phyloP scores from a whole-genome alignment of 768 basidiomycete genomes.

The Termitomyces sp. region DNA sequence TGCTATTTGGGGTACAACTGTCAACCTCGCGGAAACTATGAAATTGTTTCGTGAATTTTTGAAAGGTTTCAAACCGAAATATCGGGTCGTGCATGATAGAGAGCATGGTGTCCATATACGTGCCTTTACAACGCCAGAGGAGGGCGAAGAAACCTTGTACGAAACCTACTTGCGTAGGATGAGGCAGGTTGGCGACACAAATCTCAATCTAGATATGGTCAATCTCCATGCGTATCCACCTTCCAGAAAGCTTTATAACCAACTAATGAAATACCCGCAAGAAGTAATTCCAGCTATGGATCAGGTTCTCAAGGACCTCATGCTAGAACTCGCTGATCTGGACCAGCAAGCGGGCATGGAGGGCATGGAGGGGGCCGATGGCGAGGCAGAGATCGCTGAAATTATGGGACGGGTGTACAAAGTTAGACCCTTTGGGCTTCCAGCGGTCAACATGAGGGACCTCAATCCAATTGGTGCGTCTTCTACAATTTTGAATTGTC shows the following conservation, averaged over 20 bases:
- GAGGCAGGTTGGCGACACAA: conserved; percentile 88
- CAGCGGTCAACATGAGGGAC: conserved; percentile 87
- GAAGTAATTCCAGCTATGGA: conserved; percentile 98
- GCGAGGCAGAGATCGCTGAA: conserved; percentile 83
- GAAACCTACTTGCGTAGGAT: conserved; percentile 78
- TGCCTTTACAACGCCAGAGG: conserved; percentile 51
- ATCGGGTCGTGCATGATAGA: conserved; percentile 68
- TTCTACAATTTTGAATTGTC: not conserved
- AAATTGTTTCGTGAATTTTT: conserved; percentile 85
- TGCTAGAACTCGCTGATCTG: conserved; percentile 81
- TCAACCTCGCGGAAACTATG: conserved; percentile 89
- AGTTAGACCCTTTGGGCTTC: conserved; percentile 85
- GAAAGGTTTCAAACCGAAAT: conserved; percentile 89
- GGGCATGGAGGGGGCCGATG: conserved; percentile 71
- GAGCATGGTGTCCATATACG: conserved; percentile 49
- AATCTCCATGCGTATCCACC: conserved; percentile 87
- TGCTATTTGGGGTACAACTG: conserved; percentile 97
- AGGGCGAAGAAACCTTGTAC: conserved; percentile 68
- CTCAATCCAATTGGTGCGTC: conserved; percentile 83
- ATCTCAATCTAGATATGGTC: conserved; percentile 83
- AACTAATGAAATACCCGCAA: conserved; percentile 91
- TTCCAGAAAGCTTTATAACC: conserved; percentile 73
- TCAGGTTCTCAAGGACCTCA: conserved; percentile 88
- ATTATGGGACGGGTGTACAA: conserved; percentile 88
- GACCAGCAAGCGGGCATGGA: conserved; percentile 67